Base-by-base conservation (phyloP, 371 early-diverging fungal species). In the Mucor mucedo region DNA sequence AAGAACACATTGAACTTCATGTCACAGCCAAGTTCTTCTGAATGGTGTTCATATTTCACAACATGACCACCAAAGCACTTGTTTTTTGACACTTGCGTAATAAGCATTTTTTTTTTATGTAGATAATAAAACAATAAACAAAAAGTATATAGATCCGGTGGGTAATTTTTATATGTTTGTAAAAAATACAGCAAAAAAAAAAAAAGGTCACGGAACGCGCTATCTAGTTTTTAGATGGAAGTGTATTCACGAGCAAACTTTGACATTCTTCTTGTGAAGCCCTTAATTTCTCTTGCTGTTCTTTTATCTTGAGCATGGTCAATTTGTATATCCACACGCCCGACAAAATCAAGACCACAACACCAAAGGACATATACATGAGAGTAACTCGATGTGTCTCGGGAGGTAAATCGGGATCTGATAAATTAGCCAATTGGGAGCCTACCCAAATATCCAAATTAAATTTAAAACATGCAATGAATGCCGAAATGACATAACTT, bases 1-100 rank as follows among this genome's bases (percentile, higher is more conserved):
- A 92, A 63, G 67, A 87, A 95, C 58, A 91, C 85, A 67, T 85
- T 89, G 73, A 93, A 91, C 52, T 82, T 78, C 92, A 95, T 95
- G 55, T 80, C 83, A 72, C 92, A 89, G 3, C 74, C 65, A 11
- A 89, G 81, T 27, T 79, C 71, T 0, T 74, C 55, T 10, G 95
- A 94, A 5, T 48, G 40, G 60, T 95, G 95, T 14, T 82, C 69
- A 65, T 88, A 93, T 72, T 92, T 93, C 65, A 79, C 71, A 28
- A 93, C 81, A 44, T 81, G 68, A 63, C 94, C 94, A 33, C 76
- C 86, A 75, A 87, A 90, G 72, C 80, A 76, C 65, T 84, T 87
- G 79, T 77, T 82, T 41, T 71, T 69, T 21, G 77, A 56, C 16
- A 73, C 58, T 61, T 76, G 60, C 55, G 65, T 65, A 11, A 66